Evolutionary conservation across 768 basidiomycete genomes (phyloP).

Genomic region (Phanerochaete sordida): DNA sequence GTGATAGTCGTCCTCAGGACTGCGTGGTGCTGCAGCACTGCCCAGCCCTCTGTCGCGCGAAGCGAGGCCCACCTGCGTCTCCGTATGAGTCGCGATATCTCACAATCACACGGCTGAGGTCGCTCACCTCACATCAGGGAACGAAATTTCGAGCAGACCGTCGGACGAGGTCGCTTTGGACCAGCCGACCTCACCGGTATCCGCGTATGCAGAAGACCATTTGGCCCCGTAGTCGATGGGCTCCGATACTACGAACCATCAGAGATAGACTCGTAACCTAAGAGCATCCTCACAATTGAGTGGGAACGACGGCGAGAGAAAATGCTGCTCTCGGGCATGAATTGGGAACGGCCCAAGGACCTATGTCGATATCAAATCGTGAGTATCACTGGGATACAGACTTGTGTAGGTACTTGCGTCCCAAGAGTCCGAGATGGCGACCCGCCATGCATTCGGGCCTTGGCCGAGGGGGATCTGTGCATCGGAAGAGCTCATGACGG

Average conservation of each 20-base stretch:
- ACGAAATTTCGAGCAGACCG: conserved; percentile 56
- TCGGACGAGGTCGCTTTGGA: conserved; percentile 38
- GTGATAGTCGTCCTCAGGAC: conserved; percentile 64
- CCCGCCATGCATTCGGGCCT: too few species aligned
- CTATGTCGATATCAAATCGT: conserved; percentile 39
- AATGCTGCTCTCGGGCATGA: conserved; percentile 81
- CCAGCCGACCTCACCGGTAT: conserved; percentile 61
- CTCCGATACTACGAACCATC: conserved; percentile 38
- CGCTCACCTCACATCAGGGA: conserved; percentile 56
- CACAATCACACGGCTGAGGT: too few species aligned
- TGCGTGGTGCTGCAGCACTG: conserved; percentile 76
- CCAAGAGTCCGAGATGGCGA: conserved; percentile 19
- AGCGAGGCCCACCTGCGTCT: conserved; percentile 69
- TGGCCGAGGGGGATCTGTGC: too few species aligned
- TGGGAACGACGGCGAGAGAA: conserved; percentile 75
- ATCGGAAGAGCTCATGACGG: too few species aligned
- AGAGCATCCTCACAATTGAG: conserved; percentile 46
- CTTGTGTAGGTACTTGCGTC: conserved; percentile 18
- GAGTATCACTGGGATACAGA: not conserved
- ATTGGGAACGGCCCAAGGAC: conserved; percentile 83
- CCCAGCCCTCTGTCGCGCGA: conserved; percentile 82
- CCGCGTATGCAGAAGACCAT: conserved; percentile 70
- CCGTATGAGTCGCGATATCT: too few species aligned
- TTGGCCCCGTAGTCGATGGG: conserved; percentile 44
- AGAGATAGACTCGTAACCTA: conserved; percentile 7